A percentile compares a stretch with the other conserved stretches of the same genome.
Evolutionary conservation across 306 rosid genomes (phyloP).

Genomic region (Corylus heterophylla): DNA sequence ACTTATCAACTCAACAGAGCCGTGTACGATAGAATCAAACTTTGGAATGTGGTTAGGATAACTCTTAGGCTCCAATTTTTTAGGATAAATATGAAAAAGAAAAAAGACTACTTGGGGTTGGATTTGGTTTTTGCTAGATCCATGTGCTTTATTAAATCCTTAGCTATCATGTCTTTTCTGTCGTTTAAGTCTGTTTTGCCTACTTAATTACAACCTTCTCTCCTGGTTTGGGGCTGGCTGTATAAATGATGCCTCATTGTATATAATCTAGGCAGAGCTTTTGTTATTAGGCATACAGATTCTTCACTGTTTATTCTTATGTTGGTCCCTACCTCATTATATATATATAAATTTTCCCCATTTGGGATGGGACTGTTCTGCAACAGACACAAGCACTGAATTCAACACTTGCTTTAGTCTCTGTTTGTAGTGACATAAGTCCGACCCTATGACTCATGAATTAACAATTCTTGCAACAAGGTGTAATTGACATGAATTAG

Average conservation of each 20-base stretch:
- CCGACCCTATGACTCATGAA: not conserved
- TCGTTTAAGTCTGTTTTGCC: not conserved
- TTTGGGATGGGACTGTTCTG: not conserved
- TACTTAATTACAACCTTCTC: not conserved
- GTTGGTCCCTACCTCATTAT: not conserved
- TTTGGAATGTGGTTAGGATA: not conserved
- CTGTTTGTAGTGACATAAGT: conserved; percentile 7
- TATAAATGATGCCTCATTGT: not conserved
- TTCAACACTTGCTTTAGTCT: not conserved
- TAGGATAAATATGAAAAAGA: not conserved
- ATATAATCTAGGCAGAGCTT: not conserved
- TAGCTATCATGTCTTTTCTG: not conserved
- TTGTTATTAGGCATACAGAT: not conserved
- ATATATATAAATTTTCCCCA: not conserved
- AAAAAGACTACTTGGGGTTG: not conserved
- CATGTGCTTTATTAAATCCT: not conserved
- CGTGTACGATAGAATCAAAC: not conserved
- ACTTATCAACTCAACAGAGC: not conserved
- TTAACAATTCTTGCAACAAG: not conserved
- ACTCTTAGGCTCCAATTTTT: not conserved
- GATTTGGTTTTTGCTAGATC: not conserved
- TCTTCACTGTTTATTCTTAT: not conserved
- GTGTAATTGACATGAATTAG: conserved; percentile 1
- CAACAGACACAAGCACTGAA: not conserved
- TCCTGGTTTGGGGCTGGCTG: not conserved